A percentile compares a stretch with the other conserved stretches of the same genome.
These are phyloP conservation scores for Heliamphora ciliata DNA, from an alignment of 179 eudicot species.

Conservation along the genomic window DNA sequence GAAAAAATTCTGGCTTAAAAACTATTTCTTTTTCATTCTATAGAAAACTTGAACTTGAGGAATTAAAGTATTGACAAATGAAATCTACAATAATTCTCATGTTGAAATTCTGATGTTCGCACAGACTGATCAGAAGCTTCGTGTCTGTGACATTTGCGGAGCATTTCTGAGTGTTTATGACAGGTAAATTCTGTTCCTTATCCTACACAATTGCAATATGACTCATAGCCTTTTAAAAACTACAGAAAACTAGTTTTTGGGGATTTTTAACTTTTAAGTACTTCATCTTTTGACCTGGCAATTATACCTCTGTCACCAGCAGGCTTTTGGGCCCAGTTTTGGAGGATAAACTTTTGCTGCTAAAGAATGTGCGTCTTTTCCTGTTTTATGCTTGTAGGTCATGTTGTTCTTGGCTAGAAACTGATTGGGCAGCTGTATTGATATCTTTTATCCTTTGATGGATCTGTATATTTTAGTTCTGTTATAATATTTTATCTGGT, in stretches of 20 bases:
- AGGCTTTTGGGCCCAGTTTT: conserved; percentile 95
- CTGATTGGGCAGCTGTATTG: conserved; percentile 17
- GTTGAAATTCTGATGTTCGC: conserved; percentile 14
- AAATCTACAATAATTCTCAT: background rate
- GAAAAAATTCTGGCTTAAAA: background rate
- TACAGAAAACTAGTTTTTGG: conserved; percentile 37
- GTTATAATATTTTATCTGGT: conserved; percentile 22
- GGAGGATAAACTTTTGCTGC: conserved; percentile 91
- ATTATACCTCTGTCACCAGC: conserved; percentile 96
- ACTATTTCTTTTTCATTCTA: background rate
- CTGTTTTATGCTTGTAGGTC: conserved; percentile 59
- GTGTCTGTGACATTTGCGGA: conserved; percentile 99
- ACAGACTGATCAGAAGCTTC: conserved; percentile 98
- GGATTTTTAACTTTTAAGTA: conserved; percentile 30
- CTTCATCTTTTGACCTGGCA: conserved; percentile 80
- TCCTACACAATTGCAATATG: background rate
- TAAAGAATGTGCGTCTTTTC: conserved; percentile 86
- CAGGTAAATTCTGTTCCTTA: conserved; percentile 44
- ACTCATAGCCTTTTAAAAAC: conserved; percentile 27
- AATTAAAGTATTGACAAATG: background rate
- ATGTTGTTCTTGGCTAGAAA: conserved; percentile 49
- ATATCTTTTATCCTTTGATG: conserved; percentile 2
- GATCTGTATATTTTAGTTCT: conserved; percentile 18
- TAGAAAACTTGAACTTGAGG: background rate
- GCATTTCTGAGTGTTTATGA: conserved; percentile 97